Evolutionary conservation across 2,329 filamentous ascomycete species (phyloP).

Genomic region (Akanthomyces muscarius): DNA sequence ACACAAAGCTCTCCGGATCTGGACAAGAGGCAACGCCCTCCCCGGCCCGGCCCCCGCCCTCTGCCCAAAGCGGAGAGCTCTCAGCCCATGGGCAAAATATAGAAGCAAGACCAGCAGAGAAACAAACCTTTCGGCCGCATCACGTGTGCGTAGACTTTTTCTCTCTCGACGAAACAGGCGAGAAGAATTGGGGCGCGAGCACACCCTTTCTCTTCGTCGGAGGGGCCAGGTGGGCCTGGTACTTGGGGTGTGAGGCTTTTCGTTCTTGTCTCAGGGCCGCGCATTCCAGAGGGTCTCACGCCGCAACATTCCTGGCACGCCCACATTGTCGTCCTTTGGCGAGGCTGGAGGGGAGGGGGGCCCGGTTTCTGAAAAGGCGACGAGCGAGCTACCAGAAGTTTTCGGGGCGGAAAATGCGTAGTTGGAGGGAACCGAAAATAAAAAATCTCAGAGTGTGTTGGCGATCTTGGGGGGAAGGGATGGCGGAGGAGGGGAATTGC

Average conservation of each 20-base stretch:
- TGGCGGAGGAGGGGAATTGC: background rate
- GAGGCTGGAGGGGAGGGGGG: slow-evolving; percentile 30
- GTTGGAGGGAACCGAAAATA: background rate
- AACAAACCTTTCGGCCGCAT: slow-evolving; percentile 10
- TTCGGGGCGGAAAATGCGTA: background rate
- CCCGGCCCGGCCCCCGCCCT: background rate
- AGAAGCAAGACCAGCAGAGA: slow-evolving; percentile 6
- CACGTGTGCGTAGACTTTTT: slow-evolving; percentile 12
- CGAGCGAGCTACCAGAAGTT: background rate
- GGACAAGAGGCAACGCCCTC: background rate
- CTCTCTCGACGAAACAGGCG: background rate
- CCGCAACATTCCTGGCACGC: slow-evolving; percentile 16
- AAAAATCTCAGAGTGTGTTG: slow-evolving; percentile 11
- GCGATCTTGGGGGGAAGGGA: background rate
- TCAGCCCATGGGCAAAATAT: background rate
- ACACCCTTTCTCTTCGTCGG: slow-evolving; percentile 18
- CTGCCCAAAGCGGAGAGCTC: no score
- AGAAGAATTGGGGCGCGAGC: slow-evolving; percentile 15
- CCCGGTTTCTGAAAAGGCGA: background rate
- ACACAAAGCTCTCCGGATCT: slow-evolving; percentile 7
- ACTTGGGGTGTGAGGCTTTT: slow-evolving; percentile 20
- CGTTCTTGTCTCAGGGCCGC: slow-evolving; percentile 35
- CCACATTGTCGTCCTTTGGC: slow-evolving; percentile 33
- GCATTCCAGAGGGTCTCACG: slow-evolving; percentile 19
- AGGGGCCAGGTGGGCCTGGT: slow-evolving; percentile 14